These are phyloP conservation scores for Ascochyta fabae DNA, from an alignment of 2,329 filamentous ascomycete species.

Conservation along the genomic window DNA sequence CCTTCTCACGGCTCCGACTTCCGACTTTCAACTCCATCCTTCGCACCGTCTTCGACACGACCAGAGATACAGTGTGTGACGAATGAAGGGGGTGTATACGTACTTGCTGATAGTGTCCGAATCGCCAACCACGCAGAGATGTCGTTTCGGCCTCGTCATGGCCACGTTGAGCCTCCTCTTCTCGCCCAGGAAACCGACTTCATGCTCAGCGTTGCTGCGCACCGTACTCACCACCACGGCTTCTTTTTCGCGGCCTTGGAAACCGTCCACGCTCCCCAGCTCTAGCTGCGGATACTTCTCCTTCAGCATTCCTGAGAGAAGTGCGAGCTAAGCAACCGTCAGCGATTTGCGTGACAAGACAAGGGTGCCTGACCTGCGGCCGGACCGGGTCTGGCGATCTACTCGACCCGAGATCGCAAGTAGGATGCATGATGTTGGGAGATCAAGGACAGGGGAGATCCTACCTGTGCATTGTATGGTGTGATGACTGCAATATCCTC, in stretches of 20 bases:
- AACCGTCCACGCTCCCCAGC: constrained; percentile 95
- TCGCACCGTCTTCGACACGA: constrained; percentile 18
- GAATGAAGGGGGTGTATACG: constrained; percentile 50
- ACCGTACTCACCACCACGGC: constrained; percentile 94
- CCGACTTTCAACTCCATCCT: constrained; percentile 10
- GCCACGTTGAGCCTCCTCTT: constrained; percentile 93
- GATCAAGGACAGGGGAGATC: no score
- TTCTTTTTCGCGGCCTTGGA: constrained; percentile 97
- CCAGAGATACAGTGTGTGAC: not conserved
- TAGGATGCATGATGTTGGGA: no score
- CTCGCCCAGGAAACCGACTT: constrained; percentile 93
- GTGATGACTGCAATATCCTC: constrained; percentile 93
- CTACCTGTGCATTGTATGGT: constrained; percentile 91
- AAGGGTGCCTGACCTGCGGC: constrained; percentile 5
- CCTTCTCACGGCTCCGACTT: not conserved
- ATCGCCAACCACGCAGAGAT: constrained; percentile 89
- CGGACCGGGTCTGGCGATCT: no score
- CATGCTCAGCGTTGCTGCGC: constrained; percentile 81
- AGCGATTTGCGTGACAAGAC: constrained; percentile 18
- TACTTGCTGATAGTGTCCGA: constrained; percentile 90
- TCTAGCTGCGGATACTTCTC: constrained; percentile 84
- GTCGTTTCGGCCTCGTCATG: constrained; percentile 93
- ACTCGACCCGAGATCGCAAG: no score
- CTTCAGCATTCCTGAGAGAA: constrained; percentile 78
- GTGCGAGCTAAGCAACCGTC: constrained; percentile 64